Conservation (phyloP, 768 basidiomycete genomes). For the Podaxis sp. region DNA sequence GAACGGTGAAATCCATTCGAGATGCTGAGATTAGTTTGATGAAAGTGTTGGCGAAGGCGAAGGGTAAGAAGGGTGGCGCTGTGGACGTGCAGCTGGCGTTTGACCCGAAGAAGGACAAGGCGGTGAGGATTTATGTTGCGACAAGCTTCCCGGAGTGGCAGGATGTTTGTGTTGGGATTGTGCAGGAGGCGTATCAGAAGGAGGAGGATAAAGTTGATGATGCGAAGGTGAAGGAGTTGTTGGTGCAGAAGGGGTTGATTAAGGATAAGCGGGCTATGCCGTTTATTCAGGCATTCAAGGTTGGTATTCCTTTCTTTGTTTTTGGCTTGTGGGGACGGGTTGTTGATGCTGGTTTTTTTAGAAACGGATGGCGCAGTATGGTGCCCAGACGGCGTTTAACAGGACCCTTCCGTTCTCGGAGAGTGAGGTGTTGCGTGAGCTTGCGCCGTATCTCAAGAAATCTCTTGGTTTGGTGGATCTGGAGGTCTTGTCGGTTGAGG, state of each 20-base stretch:
- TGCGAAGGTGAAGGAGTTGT: conserved; percentile 63
- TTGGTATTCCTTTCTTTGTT: conserved; percentile 28
- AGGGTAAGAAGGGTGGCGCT: conserved; percentile 52
- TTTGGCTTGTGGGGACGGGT: not conserved
- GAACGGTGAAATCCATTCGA: conserved; percentile 87
- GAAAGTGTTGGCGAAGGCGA: conserved; percentile 76
- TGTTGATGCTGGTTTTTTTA: conserved; percentile 26
- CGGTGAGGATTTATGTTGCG: conserved; percentile 88
- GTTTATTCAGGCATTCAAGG: conserved; percentile 92
- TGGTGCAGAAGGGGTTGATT: conserved; percentile 75
- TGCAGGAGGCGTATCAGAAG: conserved; percentile 66
- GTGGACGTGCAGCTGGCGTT: conserved; percentile 47
- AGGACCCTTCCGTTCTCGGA: conserved; percentile 86
- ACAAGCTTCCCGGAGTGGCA: conserved; percentile 95
- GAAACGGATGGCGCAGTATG: conserved; percentile 82
- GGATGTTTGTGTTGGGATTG: conserved; percentile 71
- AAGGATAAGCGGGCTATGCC: conserved; percentile 98
- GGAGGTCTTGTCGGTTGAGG: conserved; percentile 68
- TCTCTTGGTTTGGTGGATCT: conserved; percentile 70
- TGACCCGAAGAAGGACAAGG: conserved; percentile 85
- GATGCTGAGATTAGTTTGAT: conserved; percentile 79
- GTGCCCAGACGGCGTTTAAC: conserved; percentile 76
- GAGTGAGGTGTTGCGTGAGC: conserved; percentile 62
- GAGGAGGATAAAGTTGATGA: conserved; percentile 76
- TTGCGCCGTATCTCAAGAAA: conserved; percentile 80